phyloP scores from a whole-genome alignment of 73 alveolate species.

The Uronychia binucleata region DNA sequence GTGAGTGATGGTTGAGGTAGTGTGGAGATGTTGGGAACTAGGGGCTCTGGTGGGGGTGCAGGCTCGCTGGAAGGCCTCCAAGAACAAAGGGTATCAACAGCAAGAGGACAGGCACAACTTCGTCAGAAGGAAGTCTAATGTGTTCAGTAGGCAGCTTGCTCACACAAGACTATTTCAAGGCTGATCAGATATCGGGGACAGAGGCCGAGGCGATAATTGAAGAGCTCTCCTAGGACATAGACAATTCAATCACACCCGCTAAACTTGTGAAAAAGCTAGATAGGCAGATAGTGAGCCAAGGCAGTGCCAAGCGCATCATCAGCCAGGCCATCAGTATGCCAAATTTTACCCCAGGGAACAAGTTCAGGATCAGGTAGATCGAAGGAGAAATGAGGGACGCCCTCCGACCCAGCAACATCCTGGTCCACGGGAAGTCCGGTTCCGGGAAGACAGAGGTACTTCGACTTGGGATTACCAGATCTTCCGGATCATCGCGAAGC shows the following conservation, averaged over 20 bases:
- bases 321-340: conserved; percentile 36
- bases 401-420: conserved; percentile 63
- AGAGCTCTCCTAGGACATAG: conserved; percentile 24
- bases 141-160: too few species aligned
- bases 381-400: not conserved
- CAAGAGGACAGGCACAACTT: too few species aligned
- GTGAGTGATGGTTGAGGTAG: too few species aligned
- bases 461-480: conserved; percentile 14
- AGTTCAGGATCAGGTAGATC: not conserved
- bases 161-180: not conserved
- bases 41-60: too few species aligned
- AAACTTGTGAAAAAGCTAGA: conserved; percentile 20
- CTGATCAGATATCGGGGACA: not conserved
- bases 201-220: conserved; percentile 23
- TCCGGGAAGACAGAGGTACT: conserved; percentile 78
- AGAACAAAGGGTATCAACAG: too few species aligned
- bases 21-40: too few species aligned
- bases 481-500: conserved; percentile 71
- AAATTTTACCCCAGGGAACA: not conserved
- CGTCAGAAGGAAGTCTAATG: too few species aligned
- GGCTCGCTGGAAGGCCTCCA: too few species aligned
- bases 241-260: conserved; percentile 24
- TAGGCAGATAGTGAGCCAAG: conserved; percentile 22
- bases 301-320: conserved; percentile 29
- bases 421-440: conserved; percentile 75